Conservation (phyloP, 2,329 filamentous ascomycete genomes). For the Ascochyta rabiei region DNA sequence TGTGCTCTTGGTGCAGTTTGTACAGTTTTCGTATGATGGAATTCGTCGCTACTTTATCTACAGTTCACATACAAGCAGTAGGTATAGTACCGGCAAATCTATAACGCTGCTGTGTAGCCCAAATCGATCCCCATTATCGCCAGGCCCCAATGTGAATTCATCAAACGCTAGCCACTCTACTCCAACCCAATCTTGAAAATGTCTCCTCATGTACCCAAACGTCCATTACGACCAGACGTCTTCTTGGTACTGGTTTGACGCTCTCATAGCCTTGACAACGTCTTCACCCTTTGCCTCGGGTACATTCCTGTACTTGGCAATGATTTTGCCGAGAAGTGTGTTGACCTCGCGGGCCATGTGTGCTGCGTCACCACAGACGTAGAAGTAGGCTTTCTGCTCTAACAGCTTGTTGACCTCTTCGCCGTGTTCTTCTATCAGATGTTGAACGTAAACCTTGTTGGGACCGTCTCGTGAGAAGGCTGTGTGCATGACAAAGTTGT, state of each 20-base stretch:
- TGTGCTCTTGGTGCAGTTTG: not conserved
- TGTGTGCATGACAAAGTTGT: constrained; percentile 87
- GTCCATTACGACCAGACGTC: constrained; percentile 66
- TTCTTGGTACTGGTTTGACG: constrained; percentile 94
- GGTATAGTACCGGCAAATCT: not conserved
- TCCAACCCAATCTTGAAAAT: constrained; percentile 38
- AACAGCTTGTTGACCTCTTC: constrained; percentile 87
- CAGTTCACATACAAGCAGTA: constrained; percentile 3
- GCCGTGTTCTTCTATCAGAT: constrained; percentile 82
- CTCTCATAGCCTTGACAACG: constrained; percentile 95
- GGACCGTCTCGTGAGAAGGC: constrained; percentile 90
- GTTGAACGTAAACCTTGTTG: constrained; percentile 96
- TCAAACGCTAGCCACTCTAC: constrained; percentile 33
- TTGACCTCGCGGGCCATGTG: constrained; percentile 98
- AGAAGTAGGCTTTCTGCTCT: constrained; percentile 88
- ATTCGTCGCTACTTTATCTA: constrained; percentile 15
- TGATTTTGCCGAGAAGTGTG: constrained; percentile 81
- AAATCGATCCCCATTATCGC: not conserved
- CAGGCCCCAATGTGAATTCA: constrained; percentile 2
- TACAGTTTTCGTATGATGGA: not conserved
- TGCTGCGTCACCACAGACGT: constrained; percentile 96
- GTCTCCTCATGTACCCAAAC: constrained; percentile 20
- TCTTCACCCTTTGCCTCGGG: constrained; percentile 90
- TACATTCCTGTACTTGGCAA: constrained; percentile 81
- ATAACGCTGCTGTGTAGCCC: constrained; percentile 10